Conservation (phyloP, 345 rosid genomes). For the Ceriops decandra region DNA sequence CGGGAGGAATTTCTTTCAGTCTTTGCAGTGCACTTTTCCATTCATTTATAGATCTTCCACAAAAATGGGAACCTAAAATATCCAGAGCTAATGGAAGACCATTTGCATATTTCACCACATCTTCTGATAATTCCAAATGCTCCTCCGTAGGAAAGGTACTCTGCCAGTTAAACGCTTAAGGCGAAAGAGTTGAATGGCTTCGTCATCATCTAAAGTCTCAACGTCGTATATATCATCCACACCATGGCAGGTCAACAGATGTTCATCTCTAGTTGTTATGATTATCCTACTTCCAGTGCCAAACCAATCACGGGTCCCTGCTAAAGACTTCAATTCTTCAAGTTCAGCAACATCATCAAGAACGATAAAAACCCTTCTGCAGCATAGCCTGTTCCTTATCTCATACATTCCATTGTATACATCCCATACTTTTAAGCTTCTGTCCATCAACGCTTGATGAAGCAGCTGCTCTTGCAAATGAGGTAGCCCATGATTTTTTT, state of each 20-base stretch:
- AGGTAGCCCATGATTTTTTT: conserved; percentile 1
- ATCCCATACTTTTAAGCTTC: conserved; percentile 7
- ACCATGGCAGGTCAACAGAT: conserved; percentile 1
- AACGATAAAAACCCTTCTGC: conserved; percentile 4
- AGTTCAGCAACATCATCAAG: conserved; percentile 20
- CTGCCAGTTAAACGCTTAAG: conserved; percentile 2
- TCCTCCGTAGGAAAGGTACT: neutral
- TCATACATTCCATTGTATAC: neutral
- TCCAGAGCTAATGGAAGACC: conserved; percentile 16
- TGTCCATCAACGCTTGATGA: neutral
- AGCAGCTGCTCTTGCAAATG: conserved; percentile 21
- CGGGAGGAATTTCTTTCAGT: conserved; percentile 8
- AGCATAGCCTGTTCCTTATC: conserved; percentile 4
- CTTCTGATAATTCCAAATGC: neutral
- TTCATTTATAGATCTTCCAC: conserved; percentile 1
- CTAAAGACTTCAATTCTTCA: neutral
- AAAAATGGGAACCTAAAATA: conserved; percentile 13
- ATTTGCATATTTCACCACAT: neutral
- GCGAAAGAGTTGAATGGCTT: conserved; percentile 17
- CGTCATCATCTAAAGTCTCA: neutral
- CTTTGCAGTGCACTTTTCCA: conserved; percentile 14
- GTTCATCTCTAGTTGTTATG: conserved; percentile 17
- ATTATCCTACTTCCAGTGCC: conserved; percentile 18
- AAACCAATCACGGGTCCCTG: conserved; percentile 12
- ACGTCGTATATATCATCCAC: neutral